Conservation (phyloP, 2,329 filamentous ascomycete species). For the Botrytis sinoallii region DNA sequence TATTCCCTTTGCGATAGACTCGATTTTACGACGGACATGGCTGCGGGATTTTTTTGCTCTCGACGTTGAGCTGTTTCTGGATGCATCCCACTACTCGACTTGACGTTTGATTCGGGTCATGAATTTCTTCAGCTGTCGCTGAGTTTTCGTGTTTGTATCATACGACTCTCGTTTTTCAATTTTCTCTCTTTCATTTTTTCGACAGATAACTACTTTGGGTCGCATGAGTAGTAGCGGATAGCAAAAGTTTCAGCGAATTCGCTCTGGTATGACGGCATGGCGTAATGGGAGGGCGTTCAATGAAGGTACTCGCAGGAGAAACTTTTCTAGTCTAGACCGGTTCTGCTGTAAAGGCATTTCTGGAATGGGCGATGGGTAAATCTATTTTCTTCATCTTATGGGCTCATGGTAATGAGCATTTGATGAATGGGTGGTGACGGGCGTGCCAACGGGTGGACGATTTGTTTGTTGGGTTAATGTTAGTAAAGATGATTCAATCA, state of each 20-base stretch:
- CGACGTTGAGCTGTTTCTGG: conserved; percentile 25
- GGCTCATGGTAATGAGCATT: conserved; percentile 28
- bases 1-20: conserved; percentile 35
- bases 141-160: conserved; percentile 37
- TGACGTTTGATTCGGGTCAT: conserved; percentile 25
- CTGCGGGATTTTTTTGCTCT: conserved; percentile 27
- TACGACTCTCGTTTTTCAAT: conserved; percentile 36
- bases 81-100: conserved; percentile 19
- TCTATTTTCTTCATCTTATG: conserved; percentile 27
- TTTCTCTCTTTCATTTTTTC: conserved; percentile 23
- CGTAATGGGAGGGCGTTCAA: conserved; percentile 31
- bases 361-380: conserved; percentile 34
- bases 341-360: conserved; percentile 33
- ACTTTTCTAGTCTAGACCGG: conserved; percentile 31
- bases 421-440: conserved; percentile 23
- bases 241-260: conserved; percentile 38
- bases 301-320: conserved; percentile 30
- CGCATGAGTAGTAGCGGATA: conserved; percentile 33
- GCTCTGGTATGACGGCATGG: conserved; percentile 37
- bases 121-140: conserved; percentile 26
- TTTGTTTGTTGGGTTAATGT: conserved; percentile 22
- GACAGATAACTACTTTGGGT: conserved; percentile 29
- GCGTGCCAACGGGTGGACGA: not conserved
- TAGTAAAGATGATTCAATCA: conserved; percentile 23
- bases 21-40: conserved; percentile 25